Base-by-base conservation (phyloP, 495 filamentous ascomycete genomes). In the Aspergillus haitiensis region DNA sequence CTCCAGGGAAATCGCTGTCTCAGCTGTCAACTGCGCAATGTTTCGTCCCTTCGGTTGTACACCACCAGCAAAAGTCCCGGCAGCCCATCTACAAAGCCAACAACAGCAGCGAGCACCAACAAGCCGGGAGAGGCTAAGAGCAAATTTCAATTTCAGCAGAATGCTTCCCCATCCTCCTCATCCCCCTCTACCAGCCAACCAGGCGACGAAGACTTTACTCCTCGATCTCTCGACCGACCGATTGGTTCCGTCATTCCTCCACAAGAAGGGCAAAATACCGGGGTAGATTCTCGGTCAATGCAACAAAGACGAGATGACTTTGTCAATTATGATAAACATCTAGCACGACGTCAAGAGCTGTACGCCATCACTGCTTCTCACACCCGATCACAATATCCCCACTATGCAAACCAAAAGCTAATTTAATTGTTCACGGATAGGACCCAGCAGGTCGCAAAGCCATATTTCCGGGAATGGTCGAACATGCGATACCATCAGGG, bases 401-500 rank as follows among this genome's bases (percentile, higher is more conserved):
- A 27, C 1, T 27, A 27, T 27, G 21, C 21, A 27, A 27, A 27
- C 3, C 21, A 58, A 7, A 12, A 12, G 1, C 8, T 36, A 13
- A 18, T 18, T 13, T 5, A 45, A 32, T 45, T 33, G 58, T 1
- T 9, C n/a, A 21, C 18, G 52, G 46, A 61, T 55, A 84, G 81
- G 58, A 81, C 76, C 13, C 69, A 68, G 64, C 80, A 78, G 73
- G 82, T 93, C 62, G 73, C 84, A 11, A 90, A 88, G 59, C 90
- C 91, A 27, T 98, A 98, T 71, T 98, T 96, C 81, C 86, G 90
- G 65, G 92, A 98, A 82, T 95, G 90, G 88, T 81, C 81, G 53
- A 91, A 91, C 72, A 81, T 97, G 76, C 81, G 85, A 5, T 83
- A 88, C 67, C 82, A 89, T 74, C 82, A 91, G 61, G 94, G 94